phyloP scores from a whole-genome alignment of 257 asterid genomes.

The Thymus quinquecostatus region DNA sequence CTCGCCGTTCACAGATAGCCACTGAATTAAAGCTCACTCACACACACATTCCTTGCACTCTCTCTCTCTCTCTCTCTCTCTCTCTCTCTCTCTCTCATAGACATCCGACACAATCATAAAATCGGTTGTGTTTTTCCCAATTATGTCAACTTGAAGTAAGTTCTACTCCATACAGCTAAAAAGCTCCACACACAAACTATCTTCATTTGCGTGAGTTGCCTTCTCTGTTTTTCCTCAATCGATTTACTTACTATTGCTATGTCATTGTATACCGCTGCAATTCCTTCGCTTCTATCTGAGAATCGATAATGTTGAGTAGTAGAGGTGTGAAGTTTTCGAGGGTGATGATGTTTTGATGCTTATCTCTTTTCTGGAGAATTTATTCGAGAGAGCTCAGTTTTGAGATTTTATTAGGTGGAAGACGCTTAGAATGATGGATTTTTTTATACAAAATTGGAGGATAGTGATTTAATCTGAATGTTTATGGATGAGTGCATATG shows the following conservation, averaged over 20 bases:
- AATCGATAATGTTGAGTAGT: constrained; percentile 19
- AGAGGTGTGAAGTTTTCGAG: background rate
- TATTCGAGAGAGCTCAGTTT: background rate
- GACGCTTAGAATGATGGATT: background rate
- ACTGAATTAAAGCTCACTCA: background rate
- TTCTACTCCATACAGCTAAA: background rate
- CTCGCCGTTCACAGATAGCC: constrained; percentile 31
- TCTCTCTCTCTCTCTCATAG: constrained; percentile 5
- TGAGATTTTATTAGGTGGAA: background rate
- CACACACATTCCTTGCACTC: background rate
- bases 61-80: background rate
- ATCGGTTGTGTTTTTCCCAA: background rate
- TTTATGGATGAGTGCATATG: background rate
- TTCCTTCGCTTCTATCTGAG: background rate
- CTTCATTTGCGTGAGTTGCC: constrained; percentile 13
- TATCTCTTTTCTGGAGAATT: background rate
- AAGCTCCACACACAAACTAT: constrained; percentile 2
- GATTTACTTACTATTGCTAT: background rate
- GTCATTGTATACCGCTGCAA: background rate
- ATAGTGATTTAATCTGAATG: background rate
- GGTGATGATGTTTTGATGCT: background rate
- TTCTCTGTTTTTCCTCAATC: background rate
- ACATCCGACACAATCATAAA: background rate
- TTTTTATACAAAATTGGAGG: background rate
- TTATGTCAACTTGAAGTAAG: constrained; percentile 31